These are phyloP conservation scores for Aegilops tauschii DNA, from an alignment of 176 grass and related monocot genomes.

Conservation along the genomic window DNA sequence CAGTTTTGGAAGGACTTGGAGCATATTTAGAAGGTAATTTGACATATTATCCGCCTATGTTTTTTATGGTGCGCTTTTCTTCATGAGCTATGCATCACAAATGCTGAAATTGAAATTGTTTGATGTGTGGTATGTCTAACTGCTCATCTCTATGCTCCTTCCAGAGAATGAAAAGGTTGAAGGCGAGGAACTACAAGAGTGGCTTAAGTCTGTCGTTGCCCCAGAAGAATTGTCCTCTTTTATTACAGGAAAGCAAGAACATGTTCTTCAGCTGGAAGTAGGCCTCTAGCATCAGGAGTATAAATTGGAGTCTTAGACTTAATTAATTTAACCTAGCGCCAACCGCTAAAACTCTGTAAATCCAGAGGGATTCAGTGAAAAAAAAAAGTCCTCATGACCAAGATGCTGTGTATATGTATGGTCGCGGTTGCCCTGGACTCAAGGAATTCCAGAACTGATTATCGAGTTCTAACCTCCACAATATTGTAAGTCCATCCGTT, in stretches of 20 bases:
- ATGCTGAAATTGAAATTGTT: constrained; percentile 5
- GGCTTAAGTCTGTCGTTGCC: constrained; percentile 91
- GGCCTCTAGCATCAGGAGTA: constrained; percentile 38
- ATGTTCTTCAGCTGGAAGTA: constrained; percentile 63
- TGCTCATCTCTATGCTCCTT: background rate
- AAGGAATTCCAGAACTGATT: constrained; percentile 27
- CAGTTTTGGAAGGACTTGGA: constrained; percentile 88
- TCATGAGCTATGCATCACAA: constrained; percentile 16
- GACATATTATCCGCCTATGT: background rate
- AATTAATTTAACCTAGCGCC: constrained; percentile 41
- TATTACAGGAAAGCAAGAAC: constrained; percentile 62
- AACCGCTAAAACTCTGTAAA: constrained; percentile 23
- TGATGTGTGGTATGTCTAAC: background rate
- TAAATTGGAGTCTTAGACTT: constrained; percentile 19
- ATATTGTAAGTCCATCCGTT: constrained; percentile 29
- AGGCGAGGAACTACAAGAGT: constrained; percentile 94
- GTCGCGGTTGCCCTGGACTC: background rate
- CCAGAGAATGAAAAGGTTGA: constrained; percentile 98
- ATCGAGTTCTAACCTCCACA: constrained; percentile 23
- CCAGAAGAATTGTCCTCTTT: constrained; percentile 73
- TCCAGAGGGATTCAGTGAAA: constrained; percentile 19
- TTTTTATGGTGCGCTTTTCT: background rate
- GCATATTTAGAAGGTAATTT: constrained; percentile 94
- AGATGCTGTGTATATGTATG: constrained; percentile 44
- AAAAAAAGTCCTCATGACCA: background rate